A percentile compares a stretch with the other conserved stretches of the same genome.
Conservation (phyloP, 139 green algal species). For the Volvox africanus region DNA sequence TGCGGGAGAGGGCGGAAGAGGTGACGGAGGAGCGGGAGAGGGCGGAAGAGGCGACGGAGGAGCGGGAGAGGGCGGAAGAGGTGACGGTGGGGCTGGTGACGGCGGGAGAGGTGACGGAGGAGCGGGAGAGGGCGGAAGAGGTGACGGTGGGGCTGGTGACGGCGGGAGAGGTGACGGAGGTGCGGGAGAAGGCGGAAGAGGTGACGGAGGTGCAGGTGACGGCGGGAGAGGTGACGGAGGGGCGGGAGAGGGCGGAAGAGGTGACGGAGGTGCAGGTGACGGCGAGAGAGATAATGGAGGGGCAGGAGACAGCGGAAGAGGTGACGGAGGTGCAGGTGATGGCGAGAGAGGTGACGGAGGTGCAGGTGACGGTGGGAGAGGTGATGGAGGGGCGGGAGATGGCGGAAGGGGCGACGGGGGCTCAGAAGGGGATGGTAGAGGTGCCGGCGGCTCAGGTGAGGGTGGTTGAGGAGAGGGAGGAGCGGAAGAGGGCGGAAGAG, state of each 20-base stretch:
- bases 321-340: neutral
- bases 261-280: neutral
- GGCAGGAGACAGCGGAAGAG: neutral
- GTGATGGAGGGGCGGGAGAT: neutral
- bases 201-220: no score
- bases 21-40: neutral
- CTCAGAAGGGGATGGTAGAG: neutral
- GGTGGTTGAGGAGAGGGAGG: no score
- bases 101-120: neutral
- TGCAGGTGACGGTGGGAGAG: neutral
- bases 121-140: neutral
- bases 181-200: neutral
- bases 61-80: neutral
- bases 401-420: no score
- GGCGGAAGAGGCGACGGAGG: neutral
- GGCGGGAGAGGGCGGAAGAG: neutral
- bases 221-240: neutral
- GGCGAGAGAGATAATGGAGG: neutral
- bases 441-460: neutral
- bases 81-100: no score
- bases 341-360: no score
- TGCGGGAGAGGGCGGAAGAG: neutral
- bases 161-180: no score
- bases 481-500: neutral
- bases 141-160: neutral